phyloP scores from a whole-genome alignment of 768 basidiomycete genomes.

The Russula sp. region DNA sequence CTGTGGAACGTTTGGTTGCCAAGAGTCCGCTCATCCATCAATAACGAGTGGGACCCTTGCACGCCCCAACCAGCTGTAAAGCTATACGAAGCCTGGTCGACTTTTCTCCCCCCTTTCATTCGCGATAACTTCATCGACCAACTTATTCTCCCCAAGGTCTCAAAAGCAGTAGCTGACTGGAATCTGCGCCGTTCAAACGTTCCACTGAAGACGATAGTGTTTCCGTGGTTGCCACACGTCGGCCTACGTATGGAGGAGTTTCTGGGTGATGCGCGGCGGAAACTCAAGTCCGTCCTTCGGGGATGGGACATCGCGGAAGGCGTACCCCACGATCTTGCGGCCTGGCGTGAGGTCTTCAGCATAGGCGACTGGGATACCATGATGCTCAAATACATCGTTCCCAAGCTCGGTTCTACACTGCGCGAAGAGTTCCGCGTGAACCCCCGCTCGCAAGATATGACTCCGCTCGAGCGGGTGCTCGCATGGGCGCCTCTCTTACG shows the following conservation, averaged over 20 bases:
- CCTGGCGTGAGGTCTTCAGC: slow-evolving; percentile 77
- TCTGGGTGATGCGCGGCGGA: slow-evolving; percentile 80
- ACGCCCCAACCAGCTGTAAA: slow-evolving; percentile 68
- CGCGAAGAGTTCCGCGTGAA: slow-evolving; percentile 87
- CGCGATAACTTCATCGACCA: slow-evolving; percentile 95
- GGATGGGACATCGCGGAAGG: slow-evolving; percentile 67
- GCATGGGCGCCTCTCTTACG: slow-evolving; percentile 72
- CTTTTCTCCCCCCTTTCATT: slow-evolving; percentile 83
- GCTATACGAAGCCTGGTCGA: slow-evolving; percentile 83
- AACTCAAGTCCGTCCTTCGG: slow-evolving; percentile 72
- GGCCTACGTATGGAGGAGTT: slow-evolving; percentile 77
- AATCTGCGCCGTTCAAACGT: slow-evolving; percentile 49
- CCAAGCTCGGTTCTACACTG: slow-evolving; percentile 76
- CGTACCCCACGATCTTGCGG: slow-evolving; percentile 63
- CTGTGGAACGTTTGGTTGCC: slow-evolving; percentile 96
- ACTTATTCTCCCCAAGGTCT: slow-evolving; percentile 88
- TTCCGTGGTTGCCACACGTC: slow-evolving; percentile 92
- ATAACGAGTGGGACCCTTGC: slow-evolving; percentile 87
- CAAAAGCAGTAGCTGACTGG: slow-evolving; percentile 81
- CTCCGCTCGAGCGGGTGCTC: slow-evolving; percentile 67
- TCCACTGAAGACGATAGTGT: slow-evolving; percentile 72
- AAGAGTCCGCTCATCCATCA: slow-evolving; percentile 85
- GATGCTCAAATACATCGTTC: slow-evolving; percentile 85
- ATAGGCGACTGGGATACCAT: slow-evolving; percentile 83
- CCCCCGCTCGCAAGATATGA: slow-evolving; percentile 85